phyloP scores from a whole-genome alignment of 2,329 filamentous ascomycete genomes.

The Cryphonectria radicalis region DNA sequence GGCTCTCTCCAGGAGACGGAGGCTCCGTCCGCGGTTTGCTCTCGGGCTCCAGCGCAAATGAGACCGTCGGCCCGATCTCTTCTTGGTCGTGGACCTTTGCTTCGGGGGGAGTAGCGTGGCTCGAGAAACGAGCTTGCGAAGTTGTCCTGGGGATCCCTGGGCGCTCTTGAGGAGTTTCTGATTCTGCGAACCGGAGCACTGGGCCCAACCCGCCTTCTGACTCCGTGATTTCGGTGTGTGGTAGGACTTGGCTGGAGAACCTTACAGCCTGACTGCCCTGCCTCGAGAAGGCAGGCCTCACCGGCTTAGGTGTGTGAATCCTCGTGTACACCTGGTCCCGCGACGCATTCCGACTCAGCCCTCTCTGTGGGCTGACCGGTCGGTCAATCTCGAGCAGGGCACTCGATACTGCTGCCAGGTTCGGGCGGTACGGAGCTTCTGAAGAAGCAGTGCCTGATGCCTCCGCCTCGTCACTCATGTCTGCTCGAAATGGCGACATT shows the following conservation, averaged over 20 bases:
- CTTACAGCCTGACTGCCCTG: constrained; percentile 59
- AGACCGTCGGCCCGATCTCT: constrained; percentile 66
- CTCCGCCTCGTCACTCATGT: background rate
- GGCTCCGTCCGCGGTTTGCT: constrained; percentile 49
- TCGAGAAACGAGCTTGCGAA: constrained; percentile 64
- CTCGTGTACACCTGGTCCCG: background rate
- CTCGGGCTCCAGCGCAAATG: constrained; percentile 56
- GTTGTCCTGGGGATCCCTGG: constrained; percentile 49
- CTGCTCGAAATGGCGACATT: constrained; percentile 1
- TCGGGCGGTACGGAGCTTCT: background rate
- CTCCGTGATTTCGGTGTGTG: constrained; percentile 67
- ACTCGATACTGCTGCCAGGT: constrained; percentile 16
- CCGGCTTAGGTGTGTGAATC: constrained; percentile 32
- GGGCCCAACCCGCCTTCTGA: constrained; percentile 66
- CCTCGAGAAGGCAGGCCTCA: constrained; percentile 54
- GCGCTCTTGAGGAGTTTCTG: constrained; percentile 40
- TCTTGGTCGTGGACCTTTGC: constrained; percentile 56
- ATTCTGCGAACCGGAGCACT: constrained; percentile 75
- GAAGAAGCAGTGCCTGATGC: constrained; percentile 12
- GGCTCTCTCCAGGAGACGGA: constrained; percentile 41
- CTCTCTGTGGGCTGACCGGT: constrained; percentile 11
- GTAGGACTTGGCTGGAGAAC: constrained; percentile 75
- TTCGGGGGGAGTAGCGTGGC: constrained; percentile 65
- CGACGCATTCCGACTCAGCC: constrained; percentile 20
- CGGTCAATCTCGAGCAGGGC: constrained; percentile 16